Evolutionary conservation across 169 alveolate species (phyloP).

Genomic region (Eimeria praecox): DNA sequence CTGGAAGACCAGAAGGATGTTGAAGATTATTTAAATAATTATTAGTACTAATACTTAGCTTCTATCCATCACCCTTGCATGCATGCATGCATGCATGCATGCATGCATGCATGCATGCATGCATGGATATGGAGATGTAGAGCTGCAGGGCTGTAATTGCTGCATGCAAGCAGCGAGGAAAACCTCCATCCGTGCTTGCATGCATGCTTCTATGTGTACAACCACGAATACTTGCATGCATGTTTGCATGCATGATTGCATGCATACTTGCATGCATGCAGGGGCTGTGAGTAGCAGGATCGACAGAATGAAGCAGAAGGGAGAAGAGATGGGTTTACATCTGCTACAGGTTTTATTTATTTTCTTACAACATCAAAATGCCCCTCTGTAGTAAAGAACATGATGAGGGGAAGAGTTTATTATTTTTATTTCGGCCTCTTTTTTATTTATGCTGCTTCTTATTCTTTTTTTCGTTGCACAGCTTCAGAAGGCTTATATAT

Average conservation of each 20-base stretch:
- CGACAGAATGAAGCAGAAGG: background rate
- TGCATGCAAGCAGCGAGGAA: slow-evolving; percentile 13
- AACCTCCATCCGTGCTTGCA: background rate
- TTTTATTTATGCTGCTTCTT: background rate
- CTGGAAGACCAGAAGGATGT: slow-evolving; percentile 80
- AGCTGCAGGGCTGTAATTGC: too few species aligned
- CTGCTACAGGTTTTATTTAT: too few species aligned
- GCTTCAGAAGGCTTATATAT: background rate
- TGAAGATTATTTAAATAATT: too few species aligned
- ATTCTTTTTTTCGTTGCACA: background rate
- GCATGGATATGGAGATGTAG: too few species aligned
- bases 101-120: slow-evolving; percentile 21
- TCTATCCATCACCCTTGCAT: background rate
- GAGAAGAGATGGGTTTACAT: background rate
- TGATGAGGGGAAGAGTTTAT: background rate
- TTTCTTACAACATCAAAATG: too few species aligned
- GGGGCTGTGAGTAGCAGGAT: background rate
- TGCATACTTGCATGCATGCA: background rate
- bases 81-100: background rate
- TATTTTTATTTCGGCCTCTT: background rate
- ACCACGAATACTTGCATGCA: background rate
- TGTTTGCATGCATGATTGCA: background rate
- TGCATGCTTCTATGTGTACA: background rate
- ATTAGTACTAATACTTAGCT: too few species aligned
- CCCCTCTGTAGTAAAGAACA: background rate